Base-by-base conservation (phyloP, 805 yeast genomes). In the Kodamaea hsintzibuensis region DNA sequence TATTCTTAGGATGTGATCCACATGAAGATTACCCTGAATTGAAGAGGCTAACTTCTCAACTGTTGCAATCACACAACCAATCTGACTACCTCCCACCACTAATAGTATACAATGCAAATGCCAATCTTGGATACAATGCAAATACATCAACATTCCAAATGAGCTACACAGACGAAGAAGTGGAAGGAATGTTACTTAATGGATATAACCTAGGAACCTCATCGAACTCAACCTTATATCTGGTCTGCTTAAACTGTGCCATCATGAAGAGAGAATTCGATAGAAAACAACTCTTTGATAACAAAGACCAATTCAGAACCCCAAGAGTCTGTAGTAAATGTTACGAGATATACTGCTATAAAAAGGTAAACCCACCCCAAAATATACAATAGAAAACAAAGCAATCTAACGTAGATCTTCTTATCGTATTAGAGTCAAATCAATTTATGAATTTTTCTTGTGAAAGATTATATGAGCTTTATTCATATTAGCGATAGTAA, bases 71-170 rank as follows among this genome's bases (percentile, higher is more conserved):
- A 25, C 47, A 22, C 17, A 35, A 16, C 30, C 14, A 30, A 13
- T 8, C 12, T 8, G 16, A 35, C 7, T 27, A 39, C 22, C 55
- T 62, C 12, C 84, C 85, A 1, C 89, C 89, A 0, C 62, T 84
- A 38, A 71, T 84, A 14, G 74, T 84, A 0, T 83, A 84, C 59
- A 68, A 73, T 49, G 77, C 82, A 2, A 85, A 84, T 60, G 60
- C 70, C 1, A 57, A 73, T 19, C 70, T 73, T 49, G 64, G 78
- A 0, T 80, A 65, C 55, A 55, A 65, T 0, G 76, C 88, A 2
- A 85, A 84, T 61, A 77, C 80, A 0, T 83, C 88, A 1, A 84
- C 89, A 0, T 84, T 85, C 65, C 80, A 82, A 57, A 64, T 82
- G 48, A 75, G 78, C 18, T 85, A 83, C 62, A 73, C 72, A 2